Evolutionary conservation across 805 yeast species (phyloP).

Genomic region (Candida peoriensis): DNA sequence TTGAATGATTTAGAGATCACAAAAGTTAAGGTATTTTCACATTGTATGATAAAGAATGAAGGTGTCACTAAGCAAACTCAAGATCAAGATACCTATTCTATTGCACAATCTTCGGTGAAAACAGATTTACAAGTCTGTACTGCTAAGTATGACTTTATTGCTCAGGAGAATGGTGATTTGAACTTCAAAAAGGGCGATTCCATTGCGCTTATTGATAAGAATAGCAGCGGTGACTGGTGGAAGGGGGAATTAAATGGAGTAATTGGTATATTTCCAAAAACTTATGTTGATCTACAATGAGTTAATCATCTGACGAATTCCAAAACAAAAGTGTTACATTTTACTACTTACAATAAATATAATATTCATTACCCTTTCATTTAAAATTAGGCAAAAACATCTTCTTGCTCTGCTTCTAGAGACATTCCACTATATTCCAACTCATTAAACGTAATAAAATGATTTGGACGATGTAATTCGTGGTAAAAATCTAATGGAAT

Average conservation of each 20-base stretch:
- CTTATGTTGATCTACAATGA: slow-evolving; percentile 11
- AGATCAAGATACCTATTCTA: not conserved
- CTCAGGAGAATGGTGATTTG: slow-evolving; percentile 37
- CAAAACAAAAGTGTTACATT: not conserved
- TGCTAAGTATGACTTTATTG: slow-evolving; percentile 37
- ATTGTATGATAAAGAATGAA: slow-evolving; percentile 2
- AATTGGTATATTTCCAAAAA: slow-evolving; percentile 19
- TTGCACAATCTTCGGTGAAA: slow-evolving; percentile 8
- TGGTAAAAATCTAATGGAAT: slow-evolving; percentile 80
- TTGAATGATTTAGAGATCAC: slow-evolving; percentile 6
- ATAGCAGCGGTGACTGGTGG: slow-evolving; percentile 19
- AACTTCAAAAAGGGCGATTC: slow-evolving; percentile 37
- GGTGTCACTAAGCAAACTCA: not conserved
- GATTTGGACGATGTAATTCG: slow-evolving; percentile 83
- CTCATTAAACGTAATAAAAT: slow-evolving; percentile 71
- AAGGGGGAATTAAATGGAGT: slow-evolving; percentile 17
- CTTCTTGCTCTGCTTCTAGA: slow-evolving; percentile 63
- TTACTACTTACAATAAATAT: not conserved
- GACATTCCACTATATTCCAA: slow-evolving; percentile 44
- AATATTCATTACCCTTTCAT: not conserved
- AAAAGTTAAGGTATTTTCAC: too few relatives aligned
- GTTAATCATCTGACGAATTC: too few relatives aligned
- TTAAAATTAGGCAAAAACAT: slow-evolving; percentile 42
- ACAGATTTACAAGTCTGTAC: slow-evolving; percentile 24
- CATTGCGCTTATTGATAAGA: slow-evolving; percentile 31